Conservation (phyloP, 2,329 filamentous ascomycete species). For the Neoascochyta sp. region DNA sequence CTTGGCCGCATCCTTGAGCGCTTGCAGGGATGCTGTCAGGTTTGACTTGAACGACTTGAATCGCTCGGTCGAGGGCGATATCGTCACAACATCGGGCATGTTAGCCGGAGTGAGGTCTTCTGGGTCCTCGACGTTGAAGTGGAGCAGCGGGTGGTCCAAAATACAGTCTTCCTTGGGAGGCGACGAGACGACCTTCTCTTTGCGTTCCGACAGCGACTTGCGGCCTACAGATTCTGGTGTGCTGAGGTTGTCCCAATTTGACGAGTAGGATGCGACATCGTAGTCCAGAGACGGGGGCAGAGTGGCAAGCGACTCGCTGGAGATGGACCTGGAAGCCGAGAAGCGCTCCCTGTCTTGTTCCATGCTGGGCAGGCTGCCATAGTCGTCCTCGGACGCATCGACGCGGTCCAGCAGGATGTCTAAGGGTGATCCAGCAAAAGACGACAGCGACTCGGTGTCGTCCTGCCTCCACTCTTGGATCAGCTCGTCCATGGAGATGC, state of each 20-base stretch:
- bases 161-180: constrained; percentile 52
- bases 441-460: constrained; percentile 36
- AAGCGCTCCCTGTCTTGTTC: constrained; percentile 41
- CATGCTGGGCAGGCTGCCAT: constrained; percentile 43
- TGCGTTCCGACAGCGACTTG: constrained; percentile 36
- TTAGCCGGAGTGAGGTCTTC: constrained; percentile 32
- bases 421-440: constrained; percentile 46
- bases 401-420: constrained; percentile 55
- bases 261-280: constrained; percentile 48
- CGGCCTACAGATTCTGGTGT: constrained; percentile 33
- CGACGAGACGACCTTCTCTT: constrained; percentile 47
- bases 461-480: constrained; percentile 55
- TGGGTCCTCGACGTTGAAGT: constrained; percentile 35
- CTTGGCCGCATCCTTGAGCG: constrained; percentile 58
- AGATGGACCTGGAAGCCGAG: constrained; percentile 48
- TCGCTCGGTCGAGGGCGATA: constrained; percentile 24
- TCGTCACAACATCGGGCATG: constrained; percentile 20
- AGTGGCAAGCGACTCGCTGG: constrained; percentile 56
- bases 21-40: constrained; percentile 59
- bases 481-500: constrained; percentile 55
- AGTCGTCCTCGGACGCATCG: constrained; percentile 44
- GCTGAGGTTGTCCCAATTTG: constrained; percentile 38
- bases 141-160: constrained; percentile 56
- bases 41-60: constrained; percentile 60
- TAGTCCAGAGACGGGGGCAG: constrained; percentile 42